Evolutionary conservation across 2,329 filamentous ascomycete genomes (phyloP), one percentile per base, ranked within the genome.

Genomic region (Hypoxylon sp.): DNA sequence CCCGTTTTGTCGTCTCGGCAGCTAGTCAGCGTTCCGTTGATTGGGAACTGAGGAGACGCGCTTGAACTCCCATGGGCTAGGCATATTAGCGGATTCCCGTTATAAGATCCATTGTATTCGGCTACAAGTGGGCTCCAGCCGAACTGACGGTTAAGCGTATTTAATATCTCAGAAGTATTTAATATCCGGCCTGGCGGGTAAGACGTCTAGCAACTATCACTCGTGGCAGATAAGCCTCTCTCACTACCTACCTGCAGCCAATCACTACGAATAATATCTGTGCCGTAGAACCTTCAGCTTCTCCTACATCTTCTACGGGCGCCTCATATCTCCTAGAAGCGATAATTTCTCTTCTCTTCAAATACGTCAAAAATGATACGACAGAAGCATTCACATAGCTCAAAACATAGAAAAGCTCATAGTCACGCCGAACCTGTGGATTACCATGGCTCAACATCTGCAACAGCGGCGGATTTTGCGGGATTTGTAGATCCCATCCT

Each of bases 101-200:
- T 53, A 65, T 68, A 67, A 63, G 57, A 51, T 56, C 57, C 52
- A 63, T 68, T 49, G 30, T 48, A 14, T 21, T 62, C 65, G 60
- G 56, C 41, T 66, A 68, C 60, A 46, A 23, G 36, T 61, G 50
- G 51, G 45, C 49, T 68, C 65, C 46, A 65, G 65, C 46, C 60
- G 63, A 60, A 60, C 32, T 58, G 32, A 62, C 28, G 53, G 50
- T 70, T 67, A 46, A 63, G 48, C 52, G 50, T 58, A 63, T 64
- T 70, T 68, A 68, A 68, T 70, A 70, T 67, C 62, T 65, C 68
- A 68, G 57, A 63, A 66, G 60, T 71, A 71, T 65, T 69, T 66
- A 68, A 71, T 66, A 65, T 68, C 63, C 65, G 60, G 65, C 36
- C 66, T 60, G 68, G 68, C 60, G 62, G 68, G 63, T 71, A 69